Base-by-base conservation (phyloP, 2,329 filamentous ascomycete species). In the Didymella glomerata region DNA sequence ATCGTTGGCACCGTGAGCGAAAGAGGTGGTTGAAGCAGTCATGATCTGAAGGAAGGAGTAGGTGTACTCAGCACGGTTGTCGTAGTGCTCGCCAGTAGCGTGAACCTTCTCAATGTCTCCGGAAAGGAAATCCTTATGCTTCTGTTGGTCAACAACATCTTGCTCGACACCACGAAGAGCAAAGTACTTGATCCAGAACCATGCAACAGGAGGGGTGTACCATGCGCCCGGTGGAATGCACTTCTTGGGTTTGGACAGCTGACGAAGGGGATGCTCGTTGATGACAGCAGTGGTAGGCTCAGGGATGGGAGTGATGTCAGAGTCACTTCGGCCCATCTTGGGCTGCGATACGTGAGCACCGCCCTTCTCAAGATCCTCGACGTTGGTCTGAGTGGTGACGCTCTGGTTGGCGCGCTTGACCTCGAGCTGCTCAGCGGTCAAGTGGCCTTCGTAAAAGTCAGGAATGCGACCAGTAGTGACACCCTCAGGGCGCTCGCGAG, bases 151-250 rank as follows among this genome's bases (percentile, higher is more conserved):
- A 51, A 84, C 73, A 30, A 84, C 79, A 50, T 84, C 82, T 62
- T 82, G 74, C 50, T 83, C 81, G 10, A 84, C 74, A 49, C 85
- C 84, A 50, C 79, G 82, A 49, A 85, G 78, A 42, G 84, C 58
- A 4, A 69, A 73, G 57, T 75, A 79, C 70, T 84, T 84, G 65
- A 79, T 25, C 46, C 72, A 78, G 75, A 78, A 84, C 70, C 79
- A 81, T 16, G 82, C 67, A 14, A 81, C 80, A 3, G 72, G 68
- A 8, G 76, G 76, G 1, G 63, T 66, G 68, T 82, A 79, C 82
- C 81, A 84, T 1, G 75, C 67, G 3, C 77, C 80, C 7, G 32
- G 16, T 2, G 32, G 32, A 36, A 16, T 3, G 18, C 1, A 1
- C 6, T 36, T 36, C 32, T 36, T 36, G 5, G 32, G 32, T 7